These are phyloP conservation scores for Suhomyces sp. DNA, from an alignment of 805 yeast species.

Conservation along the genomic window DNA sequence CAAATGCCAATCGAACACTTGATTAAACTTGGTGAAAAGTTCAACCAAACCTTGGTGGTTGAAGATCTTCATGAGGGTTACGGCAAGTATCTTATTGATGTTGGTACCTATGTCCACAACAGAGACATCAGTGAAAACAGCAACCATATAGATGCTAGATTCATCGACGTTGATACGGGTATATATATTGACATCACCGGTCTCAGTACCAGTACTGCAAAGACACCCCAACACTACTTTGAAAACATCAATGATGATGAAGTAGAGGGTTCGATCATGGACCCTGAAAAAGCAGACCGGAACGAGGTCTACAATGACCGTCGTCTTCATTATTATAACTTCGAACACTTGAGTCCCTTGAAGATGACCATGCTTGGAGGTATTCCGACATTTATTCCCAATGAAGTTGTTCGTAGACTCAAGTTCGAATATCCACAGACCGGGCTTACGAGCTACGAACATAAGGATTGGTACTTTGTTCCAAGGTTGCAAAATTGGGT, in stretches of 20 bases:
- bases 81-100: slow-evolving; percentile 22
- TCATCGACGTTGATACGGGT: slow-evolving; percentile 26
- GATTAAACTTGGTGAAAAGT: slow-evolving; percentile 15
- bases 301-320: slow-evolving; percentile 18
- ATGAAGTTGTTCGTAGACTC: slow-evolving; percentile 8
- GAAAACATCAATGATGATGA: slow-evolving; percentile 6
- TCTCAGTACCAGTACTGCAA: slow-evolving; percentile 16
- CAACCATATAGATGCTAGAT: slow-evolving; percentile 20
- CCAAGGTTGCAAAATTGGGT: slow-evolving; percentile 22
- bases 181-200: slow-evolving; percentile 26
- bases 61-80: slow-evolving; percentile 17
- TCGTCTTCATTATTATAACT: slow-evolving; percentile 17
- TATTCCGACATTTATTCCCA: slow-evolving; percentile 17
- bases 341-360: slow-evolving; percentile 18
- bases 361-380: slow-evolving; percentile 18
- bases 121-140: slow-evolving; percentile 50
- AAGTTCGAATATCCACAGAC: slow-evolving; percentile 5
- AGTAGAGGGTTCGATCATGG: slow-evolving; percentile 5
- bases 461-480: slow-evolving; percentile 16
- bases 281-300: slow-evolving; percentile 2
- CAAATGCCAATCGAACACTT: slow-evolving; percentile 23
- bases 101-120: slow-evolving; percentile 20
- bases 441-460: slow-evolving; percentile 4
- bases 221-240: slow-evolving; percentile 1
- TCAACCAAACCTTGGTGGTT: slow-evolving; percentile 20